These are phyloP conservation scores for Mycosphaerella arachidis DNA, from an alignment of 2,329 filamentous ascomycete genomes.

Conservation along the genomic window DNA sequence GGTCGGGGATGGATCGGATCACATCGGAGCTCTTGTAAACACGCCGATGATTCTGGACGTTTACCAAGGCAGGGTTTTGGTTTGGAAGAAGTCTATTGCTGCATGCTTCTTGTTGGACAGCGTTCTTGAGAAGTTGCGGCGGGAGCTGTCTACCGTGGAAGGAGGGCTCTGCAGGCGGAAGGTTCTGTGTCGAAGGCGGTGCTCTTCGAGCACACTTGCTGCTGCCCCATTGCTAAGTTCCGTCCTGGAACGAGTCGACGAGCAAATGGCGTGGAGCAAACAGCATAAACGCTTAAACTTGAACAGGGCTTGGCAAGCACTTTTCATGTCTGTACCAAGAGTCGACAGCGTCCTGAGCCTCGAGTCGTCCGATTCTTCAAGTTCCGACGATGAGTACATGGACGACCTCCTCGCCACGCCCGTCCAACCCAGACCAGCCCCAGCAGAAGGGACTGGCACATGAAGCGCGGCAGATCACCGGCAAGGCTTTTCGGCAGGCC, in stretches of 20 bases:
- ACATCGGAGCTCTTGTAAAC: background rate
- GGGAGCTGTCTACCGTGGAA: background rate
- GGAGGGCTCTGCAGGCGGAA: background rate
- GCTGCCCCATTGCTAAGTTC: background rate
- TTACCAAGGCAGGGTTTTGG: no score
- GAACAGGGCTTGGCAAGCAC: no score
- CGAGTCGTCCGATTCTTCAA: no score
- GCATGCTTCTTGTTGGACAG: background rate
- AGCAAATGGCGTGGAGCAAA: background rate
- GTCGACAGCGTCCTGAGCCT: no score
- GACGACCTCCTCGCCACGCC: background rate
- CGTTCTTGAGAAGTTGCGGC: background rate
- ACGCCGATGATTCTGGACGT: background rate
- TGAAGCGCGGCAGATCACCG: background rate
- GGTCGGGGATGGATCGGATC: background rate
- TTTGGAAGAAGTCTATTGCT: background rate
- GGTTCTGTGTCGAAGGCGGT: background rate
- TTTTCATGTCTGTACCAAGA: no score
- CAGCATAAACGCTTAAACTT: no score
- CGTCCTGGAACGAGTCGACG: background rate
- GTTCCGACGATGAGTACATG: no score
- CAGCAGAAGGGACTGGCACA: background rate
- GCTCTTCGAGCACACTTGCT: background rate
- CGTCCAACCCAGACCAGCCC: background rate
- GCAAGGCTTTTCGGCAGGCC: background rate